Evolutionary conservation across 148 eudicot genomes (phyloP).

Genomic region (Amaranthus cruentus): DNA sequence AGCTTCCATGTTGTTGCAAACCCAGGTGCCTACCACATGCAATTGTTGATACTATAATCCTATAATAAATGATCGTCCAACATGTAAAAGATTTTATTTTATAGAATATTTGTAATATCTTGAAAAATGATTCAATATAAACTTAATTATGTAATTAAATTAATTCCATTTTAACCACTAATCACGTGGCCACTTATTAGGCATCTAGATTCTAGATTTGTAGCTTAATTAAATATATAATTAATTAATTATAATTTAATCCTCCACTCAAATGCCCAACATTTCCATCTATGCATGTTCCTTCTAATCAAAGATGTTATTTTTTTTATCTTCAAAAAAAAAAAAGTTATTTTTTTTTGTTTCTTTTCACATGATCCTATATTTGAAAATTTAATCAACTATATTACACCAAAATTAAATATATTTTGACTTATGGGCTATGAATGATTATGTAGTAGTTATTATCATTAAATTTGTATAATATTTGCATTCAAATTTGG

Average conservation of each 20-base stretch:
- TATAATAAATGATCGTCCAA: constrained; percentile 2
- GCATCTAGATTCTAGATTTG: constrained; percentile 16
- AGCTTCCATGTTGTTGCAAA: constrained; percentile 22
- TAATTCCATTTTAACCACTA: constrained; percentile 18
- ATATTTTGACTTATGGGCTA: not conserved
- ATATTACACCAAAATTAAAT: not conserved
- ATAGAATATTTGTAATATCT: constrained; percentile 8
- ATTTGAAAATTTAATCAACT: not conserved
- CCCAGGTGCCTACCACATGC: constrained; percentile 24
- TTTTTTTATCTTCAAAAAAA: too few species aligned
- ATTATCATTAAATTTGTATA: not conserved
- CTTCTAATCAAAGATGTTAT: constrained; percentile 1
- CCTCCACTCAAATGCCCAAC: constrained; percentile 26
- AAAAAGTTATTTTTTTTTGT: not conserved
- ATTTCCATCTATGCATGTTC: constrained; percentile 21
- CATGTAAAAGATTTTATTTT: constrained; percentile 23
- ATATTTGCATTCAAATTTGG: not conserved
- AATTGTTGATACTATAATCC: not conserved
- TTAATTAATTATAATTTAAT: not conserved
- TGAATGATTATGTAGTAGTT: not conserved
- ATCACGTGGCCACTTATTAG: constrained; percentile 28
- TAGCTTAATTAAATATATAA: not conserved
- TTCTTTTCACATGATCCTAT: constrained; percentile 33
- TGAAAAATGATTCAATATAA: constrained; percentile 12
- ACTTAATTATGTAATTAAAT: constrained; percentile 10